phyloP scores from a whole-genome alignment of 257 asterid species.

The Marsdenia floribunda region DNA sequence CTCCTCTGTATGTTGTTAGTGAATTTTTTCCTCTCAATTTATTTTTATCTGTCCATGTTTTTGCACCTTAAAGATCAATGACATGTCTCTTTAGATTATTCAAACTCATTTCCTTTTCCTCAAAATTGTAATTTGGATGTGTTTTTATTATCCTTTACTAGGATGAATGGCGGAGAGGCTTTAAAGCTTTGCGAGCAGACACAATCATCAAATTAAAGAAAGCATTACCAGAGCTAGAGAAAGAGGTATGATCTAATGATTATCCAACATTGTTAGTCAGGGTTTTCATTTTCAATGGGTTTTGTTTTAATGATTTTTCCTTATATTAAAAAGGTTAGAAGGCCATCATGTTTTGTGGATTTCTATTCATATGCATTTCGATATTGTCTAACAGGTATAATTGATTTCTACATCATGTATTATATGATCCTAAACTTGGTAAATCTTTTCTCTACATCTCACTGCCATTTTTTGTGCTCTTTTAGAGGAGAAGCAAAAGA shows the following conservation, averaged over 20 bases:
- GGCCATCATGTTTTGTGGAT: slow-evolving; percentile 46
- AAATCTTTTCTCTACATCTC: slow-evolving; percentile 8
- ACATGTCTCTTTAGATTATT: background rate
- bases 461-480: slow-evolving; percentile 9
- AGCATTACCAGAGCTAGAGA: slow-evolving; percentile 71
- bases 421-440: slow-evolving; percentile 1
- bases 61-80: background rate
- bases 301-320: background rate
- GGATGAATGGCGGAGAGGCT: slow-evolving; percentile 91
- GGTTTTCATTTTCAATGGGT: background rate
- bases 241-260: slow-evolving; percentile 46
- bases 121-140: background rate
- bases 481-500: slow-evolving; percentile 84
- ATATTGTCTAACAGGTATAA: slow-evolving; percentile 66
- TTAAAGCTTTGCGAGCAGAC: slow-evolving; percentile 67
- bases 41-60: background rate
- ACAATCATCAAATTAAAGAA: slow-evolving; percentile 65
- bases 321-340: slow-evolving; percentile 41
- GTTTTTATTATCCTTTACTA: slow-evolving; percentile 14
- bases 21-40: background rate
- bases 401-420: background rate
- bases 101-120: background rate
- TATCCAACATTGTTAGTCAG: slow-evolving; percentile 13
- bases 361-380: slow-evolving; percentile 61
- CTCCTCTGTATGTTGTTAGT: background rate